Base-by-base conservation (phyloP, 495 filamentous ascomycete species). In the Neurospora sp. region DNA sequence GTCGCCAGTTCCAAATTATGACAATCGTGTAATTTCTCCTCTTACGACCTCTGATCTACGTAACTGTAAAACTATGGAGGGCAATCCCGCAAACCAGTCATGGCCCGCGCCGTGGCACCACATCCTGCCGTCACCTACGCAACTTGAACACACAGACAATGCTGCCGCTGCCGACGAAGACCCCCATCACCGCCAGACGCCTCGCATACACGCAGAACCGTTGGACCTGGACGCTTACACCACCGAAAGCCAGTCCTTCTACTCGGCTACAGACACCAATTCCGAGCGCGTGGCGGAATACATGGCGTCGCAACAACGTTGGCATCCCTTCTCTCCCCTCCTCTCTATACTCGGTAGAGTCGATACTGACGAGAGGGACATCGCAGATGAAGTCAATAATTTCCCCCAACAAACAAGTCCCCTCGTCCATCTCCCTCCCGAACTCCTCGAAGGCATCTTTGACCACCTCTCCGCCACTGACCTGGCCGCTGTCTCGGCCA, bases 401-500 rank as follows among this genome's bases (percentile, higher is more conserved):
- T 65, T 12, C 48, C 22, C 70, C 69, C 9, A 71, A 42, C n/a
- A 65, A 45, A 8, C 53, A 69, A 71, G 74, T 27, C 73, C 44
- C 17, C 71, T 91, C 3, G 75, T 83, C 38, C 74, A 81, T 39
- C 84, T 93, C 1, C 92, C 92, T 4, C 68, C 85, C 44, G 92
- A 94, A 75, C 79, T 94, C 3, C 81, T 93, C 40, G 82, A 88
- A 70, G 76, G 83, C 16, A 89, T 94, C 65, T 75, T 93, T 16
- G 84, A 84, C 27, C 88, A 88, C 74, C 84, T 94, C 14, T 79
- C 84, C 9, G 86, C 90, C 0, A 48, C 79, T 42, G 89, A 91
- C 69, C 85, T 94, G 6, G 82, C 79, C 39, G 75, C 79, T 10
- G 75, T 90, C 31, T 88, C 89, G 1, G 76, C 72, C 12, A 89